phyloP scores from a whole-genome alignment of 176 grass and related monocot genomes.

The Neostapfia colusana region DNA sequence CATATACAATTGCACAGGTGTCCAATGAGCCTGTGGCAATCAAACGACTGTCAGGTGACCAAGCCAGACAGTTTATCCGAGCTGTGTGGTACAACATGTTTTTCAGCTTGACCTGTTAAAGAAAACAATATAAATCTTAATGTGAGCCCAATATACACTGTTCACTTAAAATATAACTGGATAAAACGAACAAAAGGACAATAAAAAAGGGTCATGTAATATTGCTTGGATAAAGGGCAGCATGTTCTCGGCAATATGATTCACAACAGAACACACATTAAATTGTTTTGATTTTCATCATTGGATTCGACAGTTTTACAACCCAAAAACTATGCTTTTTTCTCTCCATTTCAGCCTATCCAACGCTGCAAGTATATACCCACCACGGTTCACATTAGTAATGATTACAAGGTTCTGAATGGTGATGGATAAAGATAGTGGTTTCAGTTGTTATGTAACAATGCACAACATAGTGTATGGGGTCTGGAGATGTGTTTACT shows the following conservation, averaged over 20 bases:
- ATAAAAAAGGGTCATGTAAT: background rate
- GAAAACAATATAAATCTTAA: constrained; percentile 17
- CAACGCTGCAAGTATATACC: background rate
- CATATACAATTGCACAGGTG: constrained; percentile 83
- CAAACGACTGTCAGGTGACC: constrained; percentile 83
- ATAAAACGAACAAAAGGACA: background rate
- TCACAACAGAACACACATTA: background rate
- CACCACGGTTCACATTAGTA: background rate
- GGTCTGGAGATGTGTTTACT: background rate
- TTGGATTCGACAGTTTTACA: background rate
- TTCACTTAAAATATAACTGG: background rate
- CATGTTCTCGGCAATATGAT: constrained; percentile 22
- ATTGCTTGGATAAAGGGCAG: background rate
- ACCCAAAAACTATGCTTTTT: background rate
- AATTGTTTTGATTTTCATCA: background rate
- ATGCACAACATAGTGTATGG: background rate
- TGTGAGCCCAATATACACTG: background rate
- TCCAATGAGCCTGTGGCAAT: constrained; percentile 92
- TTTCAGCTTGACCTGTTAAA: constrained; percentile 79
- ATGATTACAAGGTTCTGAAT: background rate
- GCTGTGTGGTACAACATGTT: constrained; percentile 98
- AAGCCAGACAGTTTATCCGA: constrained; percentile 78
- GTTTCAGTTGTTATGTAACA: constrained; percentile 2
- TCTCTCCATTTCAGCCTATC: background rate
- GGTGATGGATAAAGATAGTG: background rate